Percentiles rank a stretch among this genome's conserved stretches.
phyloP scores from a whole-genome alignment of 345 rosid genomes.

The Lumnitzera littorea region DNA sequence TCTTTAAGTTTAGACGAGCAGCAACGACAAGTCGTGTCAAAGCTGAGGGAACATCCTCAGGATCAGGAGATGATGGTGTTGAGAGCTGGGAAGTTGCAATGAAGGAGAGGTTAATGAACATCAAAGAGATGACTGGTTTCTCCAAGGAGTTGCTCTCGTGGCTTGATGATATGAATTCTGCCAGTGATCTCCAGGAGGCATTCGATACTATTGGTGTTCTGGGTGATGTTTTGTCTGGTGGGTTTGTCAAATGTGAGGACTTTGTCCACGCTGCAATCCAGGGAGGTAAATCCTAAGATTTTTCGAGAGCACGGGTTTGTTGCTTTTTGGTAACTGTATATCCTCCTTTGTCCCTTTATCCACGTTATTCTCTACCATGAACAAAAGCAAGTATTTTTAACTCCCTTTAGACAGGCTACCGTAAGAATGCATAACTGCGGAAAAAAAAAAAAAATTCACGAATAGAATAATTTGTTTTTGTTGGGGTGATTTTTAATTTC shows the following conservation, averaged over 20 bases:
- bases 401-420: too few species aligned
- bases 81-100: slow-evolving; percentile 76
- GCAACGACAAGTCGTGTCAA: slow-evolving; percentile 8
- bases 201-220: slow-evolving; percentile 76
- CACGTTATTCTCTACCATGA: too few species aligned
- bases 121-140: slow-evolving; percentile 76
- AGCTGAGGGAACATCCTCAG: slow-evolving; percentile 38
- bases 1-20: slow-evolving; percentile 58
- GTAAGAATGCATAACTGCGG: too few species aligned
- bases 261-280: slow-evolving; percentile 67
- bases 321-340: too few species aligned
- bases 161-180: slow-evolving; percentile 75
- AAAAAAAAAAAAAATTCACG: too few species aligned
- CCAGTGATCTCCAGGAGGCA: slow-evolving; percentile 77
- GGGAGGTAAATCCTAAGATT: slow-evolving; percentile 46
- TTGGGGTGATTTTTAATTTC: too few species aligned
- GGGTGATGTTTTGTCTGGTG: slow-evolving; percentile 69
- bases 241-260: slow-evolving; percentile 56
- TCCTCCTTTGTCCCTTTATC: too few species aligned
- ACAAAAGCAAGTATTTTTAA: too few species aligned
- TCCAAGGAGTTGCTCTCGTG: slow-evolving; percentile 75
- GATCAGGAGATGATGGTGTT: slow-evolving; percentile 29
- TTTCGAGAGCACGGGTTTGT: background rate
- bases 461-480: too few species aligned
- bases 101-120: slow-evolving; percentile 65